Conservation (phyloP, 352 stramenopile species). For the Aphanomyces euteiches region DNA sequence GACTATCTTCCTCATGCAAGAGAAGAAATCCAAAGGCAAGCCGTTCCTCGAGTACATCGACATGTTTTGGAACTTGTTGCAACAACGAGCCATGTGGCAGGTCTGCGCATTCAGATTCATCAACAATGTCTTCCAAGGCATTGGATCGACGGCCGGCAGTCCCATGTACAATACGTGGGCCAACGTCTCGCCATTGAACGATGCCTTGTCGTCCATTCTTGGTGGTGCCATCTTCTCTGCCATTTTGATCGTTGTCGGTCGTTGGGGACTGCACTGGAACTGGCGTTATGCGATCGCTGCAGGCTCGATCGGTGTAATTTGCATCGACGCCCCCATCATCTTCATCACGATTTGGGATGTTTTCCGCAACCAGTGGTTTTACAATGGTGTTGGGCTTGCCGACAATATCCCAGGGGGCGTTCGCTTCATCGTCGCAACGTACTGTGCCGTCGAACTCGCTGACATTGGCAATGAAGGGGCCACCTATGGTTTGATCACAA, state of each 20-base stretch:
- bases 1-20: slow-evolving; percentile 32
- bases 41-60: background rate
- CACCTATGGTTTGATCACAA: slow-evolving; percentile 51
- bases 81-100: slow-evolving; percentile 64
- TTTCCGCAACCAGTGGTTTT: slow-evolving; percentile 54
- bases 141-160: slow-evolving; percentile 53
- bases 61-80: slow-evolving; percentile 38
- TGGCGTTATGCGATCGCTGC: slow-evolving; percentile 50
- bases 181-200: slow-evolving; percentile 50
- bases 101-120: slow-evolving; percentile 66
- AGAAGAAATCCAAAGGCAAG: slow-evolving; percentile 20
- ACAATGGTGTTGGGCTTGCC: slow-evolving; percentile 47
- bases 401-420: slow-evolving; percentile 44
- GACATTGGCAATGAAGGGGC: slow-evolving; percentile 50
- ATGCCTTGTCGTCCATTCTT: slow-evolving; percentile 53
- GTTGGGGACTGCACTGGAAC: slow-evolving; percentile 51
- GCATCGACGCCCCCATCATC: slow-evolving; percentile 31
- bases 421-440: slow-evolving; percentile 56
- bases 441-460: slow-evolving; percentile 50
- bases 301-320: slow-evolving; percentile 34
- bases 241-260: slow-evolving; percentile 53
- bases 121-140: slow-evolving; percentile 57
- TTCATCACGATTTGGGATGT: slow-evolving; percentile 54
- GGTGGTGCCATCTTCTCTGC: slow-evolving; percentile 51
- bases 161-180: slow-evolving; percentile 57